A percentile compares a stretch with the other conserved stretches of the same genome.
Evolutionary conservation across 441 rosid genomes (phyloP).

Genomic region (Geranium incanum): DNA sequence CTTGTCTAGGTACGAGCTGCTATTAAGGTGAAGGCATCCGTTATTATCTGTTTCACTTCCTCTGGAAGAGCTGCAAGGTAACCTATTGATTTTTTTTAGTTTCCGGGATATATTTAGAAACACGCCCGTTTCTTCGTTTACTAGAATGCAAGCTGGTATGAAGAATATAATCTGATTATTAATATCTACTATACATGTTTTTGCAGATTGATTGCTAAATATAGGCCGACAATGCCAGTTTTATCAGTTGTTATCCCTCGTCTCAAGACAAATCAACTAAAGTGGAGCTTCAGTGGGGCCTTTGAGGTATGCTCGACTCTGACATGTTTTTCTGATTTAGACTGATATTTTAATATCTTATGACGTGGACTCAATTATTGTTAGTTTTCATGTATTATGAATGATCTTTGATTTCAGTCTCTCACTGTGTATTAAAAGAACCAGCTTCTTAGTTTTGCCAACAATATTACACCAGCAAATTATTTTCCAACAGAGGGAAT

Average conservation of each 20-base stretch:
- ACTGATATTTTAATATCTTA: not conserved
- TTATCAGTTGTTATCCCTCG: slow-evolving; percentile 91
- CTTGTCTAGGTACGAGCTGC: slow-evolving; percentile 75
- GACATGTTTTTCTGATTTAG: not conserved
- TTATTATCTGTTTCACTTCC: slow-evolving; percentile 82
- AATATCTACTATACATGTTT: not conserved
- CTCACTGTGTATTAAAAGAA: too few relatives aligned
- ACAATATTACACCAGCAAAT: not conserved
- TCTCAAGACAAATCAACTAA: slow-evolving; percentile 73
- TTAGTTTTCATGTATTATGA: not conserved
- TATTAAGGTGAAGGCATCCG: slow-evolving; percentile 89
- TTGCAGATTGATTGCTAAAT: slow-evolving; percentile 83
- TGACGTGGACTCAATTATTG: not conserved
- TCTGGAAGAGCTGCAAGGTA: slow-evolving; percentile 95
- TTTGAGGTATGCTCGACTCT: slow-evolving; percentile 54
- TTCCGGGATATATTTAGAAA: not conserved
- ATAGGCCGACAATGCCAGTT: slow-evolving; percentile 91
- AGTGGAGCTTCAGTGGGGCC: slow-evolving; percentile 88
- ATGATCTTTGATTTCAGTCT: not conserved
- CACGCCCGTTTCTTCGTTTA: not conserved
- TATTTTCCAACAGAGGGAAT: too few relatives aligned
- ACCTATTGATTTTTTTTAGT: not conserved
- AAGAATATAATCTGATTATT: not conserved
- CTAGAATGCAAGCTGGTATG: not conserved
- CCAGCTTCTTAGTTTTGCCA: not conserved